Evolutionary conservation across 2,329 filamentous ascomycete species (phyloP), one percentile per base, ranked within the genome.

Genomic region (Ramularia endophylla): DNA sequence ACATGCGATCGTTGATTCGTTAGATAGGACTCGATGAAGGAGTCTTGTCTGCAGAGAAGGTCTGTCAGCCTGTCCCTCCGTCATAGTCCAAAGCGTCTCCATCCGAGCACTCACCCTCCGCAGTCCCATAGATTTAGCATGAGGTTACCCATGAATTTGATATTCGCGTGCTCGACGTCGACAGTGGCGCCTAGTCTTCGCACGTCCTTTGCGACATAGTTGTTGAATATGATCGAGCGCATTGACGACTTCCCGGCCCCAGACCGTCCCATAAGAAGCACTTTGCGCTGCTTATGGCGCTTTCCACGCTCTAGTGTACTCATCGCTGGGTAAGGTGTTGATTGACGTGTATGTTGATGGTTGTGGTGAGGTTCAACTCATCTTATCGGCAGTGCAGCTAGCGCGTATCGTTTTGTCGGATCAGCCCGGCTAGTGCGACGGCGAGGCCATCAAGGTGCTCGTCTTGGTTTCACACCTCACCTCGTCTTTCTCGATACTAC

Each of bases 71-170:
- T 11, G 8, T 36, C 2, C 17, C 8, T 29, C 16, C 15, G 19
- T 4, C 18, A 33, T 25, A 6, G 22, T 11, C 22, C 22, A 11
- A 6, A 25, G 22, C 22, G 11, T 16, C 9, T 4, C 8, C 9
- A 6, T 6, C n/a, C 6, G 22, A 11, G 6, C 18, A 61, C 75
- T 68, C 58, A 83, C 81, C 82, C 92, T 69, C 92, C 92, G 64
- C 92, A 98, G 68, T 98, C 92, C 92, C 92, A 98, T 13, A 98
- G 78, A 66, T 98, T 97, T 56, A 98, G 77, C 40, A 92, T 95
- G 39, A 98, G 74, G 65, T 97, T 97, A 39, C 92, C 92, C 69
- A 98, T 85, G 70, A 98, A 98, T 66, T 95, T 95, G 67, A 97
- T 92, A 69, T 95, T 92, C 48, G 88, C 95, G 59, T 97, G 85